Conservation (phyloP, 1,284 basidiomycete species). For the Cerioporus squamosus region DNA sequence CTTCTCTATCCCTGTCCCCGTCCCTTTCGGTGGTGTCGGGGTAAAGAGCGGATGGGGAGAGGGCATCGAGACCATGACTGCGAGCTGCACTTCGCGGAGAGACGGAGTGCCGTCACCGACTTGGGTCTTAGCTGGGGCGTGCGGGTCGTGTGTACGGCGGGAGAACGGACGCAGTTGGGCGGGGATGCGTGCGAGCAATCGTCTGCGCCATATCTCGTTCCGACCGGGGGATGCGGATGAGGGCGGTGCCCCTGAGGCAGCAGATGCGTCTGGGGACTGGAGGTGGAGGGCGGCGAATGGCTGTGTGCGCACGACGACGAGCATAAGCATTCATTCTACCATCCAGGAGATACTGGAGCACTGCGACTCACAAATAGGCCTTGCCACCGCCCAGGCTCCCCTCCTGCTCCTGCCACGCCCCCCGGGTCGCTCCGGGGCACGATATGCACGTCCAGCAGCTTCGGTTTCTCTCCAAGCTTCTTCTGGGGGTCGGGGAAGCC, state of each 20-base stretch:
- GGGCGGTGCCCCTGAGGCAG: slow-evolving; percentile 19
- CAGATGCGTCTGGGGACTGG: slow-evolving; percentile 13
- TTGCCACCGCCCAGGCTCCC: too few species aligned
- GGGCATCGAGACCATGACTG: slow-evolving; percentile 20
- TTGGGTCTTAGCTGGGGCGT: neutral
- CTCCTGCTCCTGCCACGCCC: neutral
- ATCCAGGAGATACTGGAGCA: too few species aligned
- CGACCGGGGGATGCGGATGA: slow-evolving; percentile 10
- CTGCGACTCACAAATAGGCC: too few species aligned
- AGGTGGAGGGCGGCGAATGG: slow-evolving; percentile 19
- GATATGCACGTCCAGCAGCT: slow-evolving; percentile 17
- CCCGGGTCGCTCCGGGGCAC: neutral
- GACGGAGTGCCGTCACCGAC: neutral
- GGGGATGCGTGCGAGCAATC: too few species aligned
- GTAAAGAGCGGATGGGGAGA: neutral
- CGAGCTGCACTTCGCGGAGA: slow-evolving; percentile 16
- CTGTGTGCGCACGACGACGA: neutral
- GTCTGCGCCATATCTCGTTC: neutral
- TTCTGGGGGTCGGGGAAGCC: neutral
- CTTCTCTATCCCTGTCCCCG: too few species aligned
- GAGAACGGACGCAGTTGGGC: neutral
- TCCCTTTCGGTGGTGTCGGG: too few species aligned
- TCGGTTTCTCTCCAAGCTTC: slow-evolving; percentile 13
- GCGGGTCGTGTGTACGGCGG: slow-evolving; percentile 5
- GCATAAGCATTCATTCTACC: too few species aligned